Evolutionary conservation across 2,329 filamentous ascomycete genomes (phyloP), one percentile per base, ranked within the genome.

Genomic region (Aspergillus sp.): DNA sequence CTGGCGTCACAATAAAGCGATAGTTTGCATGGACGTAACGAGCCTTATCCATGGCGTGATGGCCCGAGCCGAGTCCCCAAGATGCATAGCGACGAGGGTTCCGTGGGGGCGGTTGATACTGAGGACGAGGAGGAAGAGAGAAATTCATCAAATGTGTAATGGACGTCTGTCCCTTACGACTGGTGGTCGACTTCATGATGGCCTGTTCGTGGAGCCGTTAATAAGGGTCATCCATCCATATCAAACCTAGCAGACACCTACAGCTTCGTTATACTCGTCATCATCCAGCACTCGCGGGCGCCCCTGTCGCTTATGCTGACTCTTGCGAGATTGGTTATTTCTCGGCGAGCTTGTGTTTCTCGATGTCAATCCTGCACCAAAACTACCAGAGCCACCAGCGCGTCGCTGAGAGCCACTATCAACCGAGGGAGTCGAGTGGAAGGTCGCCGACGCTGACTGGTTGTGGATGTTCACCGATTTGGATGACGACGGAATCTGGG

Each of bases 141-240:
- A 96, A 95, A 76, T 93, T 93, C 80, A 99, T 89, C 52, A 99
- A 77, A 73, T 99, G 94, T 38, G 94, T 97, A 68, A 99, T 99
- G 65, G 90, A 95, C 49, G 91, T 96, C 73, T 96, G 93, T 49
- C 94, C 94, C 64, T 94, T 90, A 53, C 94, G 87, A 63, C 84
- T 85, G 62, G 76, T 85, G 55, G 82, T 79, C 49, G 82, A 82
- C 68, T 75, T 80, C 81, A 85, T 87, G 73, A 79, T 81, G 73
- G 79, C 79, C 82, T 81, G 60, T 33, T 49, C 35, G 55, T 32
- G 30, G 48, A 38, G 50, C 26, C 26, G 10, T 30, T 30, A 30
- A 30, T 30, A 30, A 11, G 26, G 26, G 26, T 7, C 7, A 22
- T 4, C 22, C 7, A 22, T 4, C 26, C 26, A 30, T 11, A 30